phyloP scores from a whole-genome alignment of 352 stramenopile genomes.

The Globisporangium paroecandrum region DNA sequence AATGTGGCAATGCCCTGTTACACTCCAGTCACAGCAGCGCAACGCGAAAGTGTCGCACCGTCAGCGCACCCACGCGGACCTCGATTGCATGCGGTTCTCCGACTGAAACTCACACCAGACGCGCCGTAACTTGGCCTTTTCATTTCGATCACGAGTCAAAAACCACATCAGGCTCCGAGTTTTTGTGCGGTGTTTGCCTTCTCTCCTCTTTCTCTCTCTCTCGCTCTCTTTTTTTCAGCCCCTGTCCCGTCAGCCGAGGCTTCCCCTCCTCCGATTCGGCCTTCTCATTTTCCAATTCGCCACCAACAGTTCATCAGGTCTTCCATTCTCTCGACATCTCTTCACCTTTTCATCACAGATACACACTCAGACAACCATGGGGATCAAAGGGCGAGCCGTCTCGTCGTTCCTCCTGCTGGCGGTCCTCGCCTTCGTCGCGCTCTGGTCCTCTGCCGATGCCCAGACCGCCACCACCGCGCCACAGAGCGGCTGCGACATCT shows the following conservation, averaged over 20 bases:
- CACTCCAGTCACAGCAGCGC: not conserved
- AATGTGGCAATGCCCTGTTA: not conserved
- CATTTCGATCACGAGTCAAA: constrained; percentile 9
- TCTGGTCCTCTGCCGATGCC: constrained; percentile 11
- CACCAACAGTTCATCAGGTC: not conserved
- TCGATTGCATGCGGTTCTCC: not conserved
- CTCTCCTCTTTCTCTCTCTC: not conserved
- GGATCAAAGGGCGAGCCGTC: constrained; percentile 4
- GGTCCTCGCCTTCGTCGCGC: constrained; percentile 12
- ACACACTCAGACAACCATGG: not conserved
- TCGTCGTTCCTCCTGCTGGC: constrained; percentile 13
- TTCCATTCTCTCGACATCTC: not conserved
- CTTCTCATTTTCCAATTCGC: constrained; percentile 8
- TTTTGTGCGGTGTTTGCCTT: not conserved
- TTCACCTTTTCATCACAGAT: not conserved
- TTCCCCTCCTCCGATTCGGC: not conserved
- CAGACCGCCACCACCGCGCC: constrained; percentile 11
- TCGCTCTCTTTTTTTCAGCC: not conserved
- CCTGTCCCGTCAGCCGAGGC: not conserved
- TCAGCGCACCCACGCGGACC: not conserved
- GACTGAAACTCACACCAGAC: not conserved
- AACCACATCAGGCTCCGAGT: not conserved
- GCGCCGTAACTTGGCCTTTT: not conserved
- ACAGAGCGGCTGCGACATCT: constrained; percentile 42
- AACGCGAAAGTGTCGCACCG: not conserved